Conservation (phyloP, 2,329 filamentous ascomycete genomes). For the Phialemoniopsis sp. region DNA sequence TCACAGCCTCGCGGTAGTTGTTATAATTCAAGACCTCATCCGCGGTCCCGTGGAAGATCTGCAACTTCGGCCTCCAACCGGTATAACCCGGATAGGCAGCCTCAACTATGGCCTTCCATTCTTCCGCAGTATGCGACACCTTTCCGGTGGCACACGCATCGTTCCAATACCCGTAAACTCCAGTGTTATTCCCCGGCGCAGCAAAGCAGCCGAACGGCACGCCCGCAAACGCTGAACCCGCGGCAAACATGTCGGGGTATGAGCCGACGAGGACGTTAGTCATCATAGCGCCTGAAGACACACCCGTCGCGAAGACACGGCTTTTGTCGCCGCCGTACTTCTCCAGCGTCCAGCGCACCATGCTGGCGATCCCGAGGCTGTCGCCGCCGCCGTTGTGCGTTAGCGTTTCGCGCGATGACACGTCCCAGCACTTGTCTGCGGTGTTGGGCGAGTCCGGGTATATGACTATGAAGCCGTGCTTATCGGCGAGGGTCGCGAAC, state of each 20-base stretch:
- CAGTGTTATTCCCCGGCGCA: conserved; percentile 15
- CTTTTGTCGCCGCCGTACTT: conserved; percentile 39
- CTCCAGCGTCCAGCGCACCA: conserved; percentile 44
- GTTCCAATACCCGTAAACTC: conserved; percentile 41
- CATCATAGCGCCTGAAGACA: conserved; percentile 53
- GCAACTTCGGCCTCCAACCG: conserved; percentile 49
- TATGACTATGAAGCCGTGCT: conserved; percentile 48
- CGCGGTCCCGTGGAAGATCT: conserved; percentile 51
- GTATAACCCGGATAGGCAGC: conserved; percentile 45
- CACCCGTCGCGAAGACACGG: conserved; percentile 47
- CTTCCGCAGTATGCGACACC: conserved; percentile 24
- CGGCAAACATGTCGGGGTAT: conserved; percentile 49
- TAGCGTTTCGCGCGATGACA: conserved; percentile 43
- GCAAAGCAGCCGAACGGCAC: conserved; percentile 46
- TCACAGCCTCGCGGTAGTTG: conserved; percentile 50
- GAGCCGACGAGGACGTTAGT: conserved; percentile 45
- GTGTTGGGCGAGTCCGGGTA: conserved; percentile 31
- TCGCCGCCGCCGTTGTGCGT: conserved; percentile 47
- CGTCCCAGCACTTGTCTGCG: conserved; percentile 53
- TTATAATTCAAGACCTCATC: conserved; percentile 46
- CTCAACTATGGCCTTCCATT: conserved; percentile 28
- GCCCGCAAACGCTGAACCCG: conserved; percentile 39
- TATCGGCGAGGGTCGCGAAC: conserved; percentile 47
- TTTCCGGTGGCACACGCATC: conserved; percentile 45
- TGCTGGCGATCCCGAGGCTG: conserved; percentile 46